These are phyloP conservation scores for Panellus pusillus DNA, from an alignment of 768 basidiomycete genomes.

Conservation along the genomic window DNA sequence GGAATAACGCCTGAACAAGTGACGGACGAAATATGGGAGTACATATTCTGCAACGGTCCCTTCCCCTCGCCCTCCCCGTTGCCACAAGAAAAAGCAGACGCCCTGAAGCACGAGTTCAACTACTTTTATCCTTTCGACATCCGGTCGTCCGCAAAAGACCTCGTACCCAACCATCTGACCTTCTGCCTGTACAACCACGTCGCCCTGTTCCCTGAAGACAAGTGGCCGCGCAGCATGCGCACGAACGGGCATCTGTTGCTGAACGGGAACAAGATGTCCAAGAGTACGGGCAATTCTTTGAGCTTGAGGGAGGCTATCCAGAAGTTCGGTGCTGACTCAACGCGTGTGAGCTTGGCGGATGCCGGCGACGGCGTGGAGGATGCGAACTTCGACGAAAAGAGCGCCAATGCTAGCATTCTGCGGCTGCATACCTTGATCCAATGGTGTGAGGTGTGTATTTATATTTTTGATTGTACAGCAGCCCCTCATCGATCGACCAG, in stretches of 20 bases:
- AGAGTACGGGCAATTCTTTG: constrained; percentile 94
- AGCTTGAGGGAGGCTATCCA: constrained; percentile 84
- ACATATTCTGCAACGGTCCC: constrained; percentile 77
- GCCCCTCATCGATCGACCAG: constrained; percentile 36
- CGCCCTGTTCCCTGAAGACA: constrained; percentile 89
- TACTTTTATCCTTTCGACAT: constrained; percentile 99
- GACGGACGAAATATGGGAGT: constrained; percentile 98
- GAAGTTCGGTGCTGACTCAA: constrained; percentile 98
- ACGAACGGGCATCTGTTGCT: constrained; percentile 96
- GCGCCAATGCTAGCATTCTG: constrained; percentile 94
- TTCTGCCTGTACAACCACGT: constrained; percentile 94
- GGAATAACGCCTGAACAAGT: constrained; percentile 88
- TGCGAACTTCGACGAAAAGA: constrained; percentile 98
- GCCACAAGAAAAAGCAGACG: constrained; percentile 74
- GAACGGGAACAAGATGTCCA: constrained; percentile 99
- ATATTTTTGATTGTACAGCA: neutral
- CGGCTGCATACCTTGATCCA: constrained; percentile 85
- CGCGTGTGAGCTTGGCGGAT: constrained; percentile 88
- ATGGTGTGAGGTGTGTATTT: constrained; percentile 80
- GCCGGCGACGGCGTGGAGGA: constrained; percentile 97
- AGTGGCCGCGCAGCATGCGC: constrained; percentile 90
- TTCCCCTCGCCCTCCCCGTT: constrained; percentile 71
- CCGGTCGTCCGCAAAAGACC: constrained; percentile 96
- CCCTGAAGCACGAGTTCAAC: constrained; percentile 85
- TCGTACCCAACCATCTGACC: constrained; percentile 93